Conservation (phyloP, 2,329 filamentous ascomycete genomes). For the Pyrenochaeta sp. region DNA sequence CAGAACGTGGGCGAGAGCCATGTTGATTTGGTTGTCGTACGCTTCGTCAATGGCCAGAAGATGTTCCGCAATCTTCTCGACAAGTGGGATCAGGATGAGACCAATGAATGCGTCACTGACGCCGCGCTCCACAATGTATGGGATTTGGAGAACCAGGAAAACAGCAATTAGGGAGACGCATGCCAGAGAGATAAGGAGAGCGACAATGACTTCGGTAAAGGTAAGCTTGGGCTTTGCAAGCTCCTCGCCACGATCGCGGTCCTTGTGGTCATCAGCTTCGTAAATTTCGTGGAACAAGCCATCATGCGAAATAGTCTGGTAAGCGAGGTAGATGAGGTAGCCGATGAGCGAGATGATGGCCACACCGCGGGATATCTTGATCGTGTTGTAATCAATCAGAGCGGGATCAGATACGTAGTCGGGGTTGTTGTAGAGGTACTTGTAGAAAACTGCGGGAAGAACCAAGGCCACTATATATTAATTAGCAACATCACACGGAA, state of each 20-base stretch:
- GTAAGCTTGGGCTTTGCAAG: slow-evolving; percentile 72
- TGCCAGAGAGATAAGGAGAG: slow-evolving; percentile 68
- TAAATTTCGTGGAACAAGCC: slow-evolving; percentile 78
- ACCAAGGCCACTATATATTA: slow-evolving; percentile 55
- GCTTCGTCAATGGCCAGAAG: slow-evolving; percentile 85
- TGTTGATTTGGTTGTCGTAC: slow-evolving; percentile 83
- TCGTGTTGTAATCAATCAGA: slow-evolving; percentile 63
- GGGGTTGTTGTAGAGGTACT: slow-evolving; percentile 37
- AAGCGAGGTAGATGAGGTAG: slow-evolving; percentile 68
- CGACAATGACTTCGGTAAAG: slow-evolving; percentile 73
- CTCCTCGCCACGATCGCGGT: slow-evolving; percentile 70
- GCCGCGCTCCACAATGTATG: slow-evolving; percentile 62
- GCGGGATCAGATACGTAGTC: slow-evolving; percentile 57
- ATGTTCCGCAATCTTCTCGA: slow-evolving; percentile 85
- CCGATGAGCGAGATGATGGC: slow-evolving; percentile 74
- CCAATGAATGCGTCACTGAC: slow-evolving; percentile 65
- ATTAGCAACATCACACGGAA: slow-evolving; percentile 15
- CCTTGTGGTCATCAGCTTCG: slow-evolving; percentile 71
- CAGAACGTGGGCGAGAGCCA: slow-evolving; percentile 84
- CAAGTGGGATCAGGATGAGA: slow-evolving; percentile 79
- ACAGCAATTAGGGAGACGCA: slow-evolving; percentile 78
- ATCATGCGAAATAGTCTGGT: slow-evolving; percentile 80
- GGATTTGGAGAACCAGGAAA: slow-evolving; percentile 76
- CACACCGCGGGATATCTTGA: slow-evolving; percentile 74
- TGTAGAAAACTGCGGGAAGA: slow-evolving; percentile 63